These are phyloP conservation scores for Keithomyces neogunnii DNA, from an alignment of 2,329 filamentous ascomycete species.

Conservation along the genomic window DNA sequence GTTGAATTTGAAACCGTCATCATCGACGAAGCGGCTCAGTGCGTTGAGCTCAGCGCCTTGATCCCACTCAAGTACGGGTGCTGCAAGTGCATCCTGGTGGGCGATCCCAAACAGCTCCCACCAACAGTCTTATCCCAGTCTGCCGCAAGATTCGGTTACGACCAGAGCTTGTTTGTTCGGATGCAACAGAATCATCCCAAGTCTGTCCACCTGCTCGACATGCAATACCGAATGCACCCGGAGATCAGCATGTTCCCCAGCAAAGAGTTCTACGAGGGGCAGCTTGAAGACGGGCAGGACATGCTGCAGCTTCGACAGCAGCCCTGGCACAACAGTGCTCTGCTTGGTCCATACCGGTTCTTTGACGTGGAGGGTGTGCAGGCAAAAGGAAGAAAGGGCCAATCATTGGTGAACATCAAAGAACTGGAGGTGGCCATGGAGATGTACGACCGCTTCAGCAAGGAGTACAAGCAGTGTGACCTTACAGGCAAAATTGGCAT, in stretches of 20 bases:
- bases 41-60: slow-evolving; percentile 90
- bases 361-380: slow-evolving; percentile 92
- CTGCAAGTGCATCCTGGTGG: slow-evolving; percentile 92
- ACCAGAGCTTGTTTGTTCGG: slow-evolving; percentile 94
- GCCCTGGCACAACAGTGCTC: slow-evolving; percentile 75
- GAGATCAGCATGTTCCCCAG: slow-evolving; percentile 91
- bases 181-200: slow-evolving; percentile 91
- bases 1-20: slow-evolving; percentile 98
- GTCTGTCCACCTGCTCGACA: slow-evolving; percentile 90
- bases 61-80: slow-evolving; percentile 97
- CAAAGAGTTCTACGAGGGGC: slow-evolving; percentile 82
- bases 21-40: slow-evolving; percentile 96
- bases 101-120: slow-evolving; percentile 94
- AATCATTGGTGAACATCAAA: slow-evolving; percentile 81
- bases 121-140: slow-evolving; percentile 93
- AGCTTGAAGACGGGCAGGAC: slow-evolving; percentile 72
- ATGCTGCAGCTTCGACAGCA: slow-evolving; percentile 70
- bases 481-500: slow-evolving; percentile 84
- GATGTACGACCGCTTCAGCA: slow-evolving; percentile 70
- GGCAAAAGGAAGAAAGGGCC: slow-evolving; percentile 68
- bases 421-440: slow-evolving; percentile 82
- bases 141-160: slow-evolving; percentile 86
- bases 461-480: slow-evolving; percentile 61
- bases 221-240: slow-evolving; percentile 98
- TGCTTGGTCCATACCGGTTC: slow-evolving; percentile 91